Percentiles rank a stretch among this genome's conserved stretches.
Conservation (phyloP, 768 basidiomycete species). For the Hirschioporus abietinus region DNA sequence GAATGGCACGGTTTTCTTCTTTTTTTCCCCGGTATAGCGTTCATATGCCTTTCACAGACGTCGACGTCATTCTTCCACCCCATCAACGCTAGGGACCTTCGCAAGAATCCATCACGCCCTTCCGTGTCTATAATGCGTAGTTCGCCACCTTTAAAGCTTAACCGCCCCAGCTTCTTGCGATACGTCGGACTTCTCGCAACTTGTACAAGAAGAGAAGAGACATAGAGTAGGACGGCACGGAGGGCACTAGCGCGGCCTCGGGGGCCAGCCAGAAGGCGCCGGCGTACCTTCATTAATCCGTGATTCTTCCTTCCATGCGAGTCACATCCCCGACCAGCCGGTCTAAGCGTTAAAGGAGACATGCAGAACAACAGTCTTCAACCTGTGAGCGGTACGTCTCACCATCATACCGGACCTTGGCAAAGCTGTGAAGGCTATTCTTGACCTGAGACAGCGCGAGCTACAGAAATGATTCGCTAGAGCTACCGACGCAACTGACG, state of each 20-base stretch:
- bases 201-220: neutral
- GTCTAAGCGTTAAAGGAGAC: too few species aligned
- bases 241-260: too few species aligned
- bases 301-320: too few species aligned
- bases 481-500: neutral
- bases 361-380: too few species aligned
- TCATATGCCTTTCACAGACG: too few species aligned
- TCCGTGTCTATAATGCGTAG: neutral
- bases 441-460: neutral
- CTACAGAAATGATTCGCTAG: neutral
- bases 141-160: neutral
- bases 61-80: neutral
- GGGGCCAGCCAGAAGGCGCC: too few species aligned
- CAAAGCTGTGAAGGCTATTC: neutral
- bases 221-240: neutral
- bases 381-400: neutral
- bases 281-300: too few species aligned
- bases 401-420: neutral
- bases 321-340: too few species aligned
- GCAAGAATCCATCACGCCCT: too few species aligned
- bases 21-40: too few species aligned
- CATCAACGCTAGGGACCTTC: neutral
- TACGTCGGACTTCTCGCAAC: neutral
- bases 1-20: too few species aligned
- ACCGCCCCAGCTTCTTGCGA: neutral